Evolutionary conservation across 345 rosid species (phyloP).

Genomic region (Lenwebbia sp.): DNA sequence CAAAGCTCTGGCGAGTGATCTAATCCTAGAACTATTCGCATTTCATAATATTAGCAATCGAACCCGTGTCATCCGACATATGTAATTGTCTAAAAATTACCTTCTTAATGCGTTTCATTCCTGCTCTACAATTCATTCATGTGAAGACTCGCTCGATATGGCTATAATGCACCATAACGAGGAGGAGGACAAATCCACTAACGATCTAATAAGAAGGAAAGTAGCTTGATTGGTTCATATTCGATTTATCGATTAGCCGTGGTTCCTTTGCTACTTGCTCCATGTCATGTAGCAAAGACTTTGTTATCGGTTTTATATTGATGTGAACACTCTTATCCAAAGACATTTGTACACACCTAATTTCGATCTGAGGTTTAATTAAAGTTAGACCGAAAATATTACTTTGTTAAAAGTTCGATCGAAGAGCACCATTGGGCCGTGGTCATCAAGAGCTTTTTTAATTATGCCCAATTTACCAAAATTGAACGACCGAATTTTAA

Average conservation of each 20-base stretch:
- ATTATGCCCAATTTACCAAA: background rate
- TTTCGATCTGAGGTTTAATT: background rate
- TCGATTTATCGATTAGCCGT: background rate
- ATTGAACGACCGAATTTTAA: background rate
- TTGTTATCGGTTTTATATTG: background rate
- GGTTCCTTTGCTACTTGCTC: background rate
- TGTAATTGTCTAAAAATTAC: background rate
- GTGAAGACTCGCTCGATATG: background rate
- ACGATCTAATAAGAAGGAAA: background rate
- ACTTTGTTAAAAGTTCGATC: background rate
- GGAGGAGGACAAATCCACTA: background rate
- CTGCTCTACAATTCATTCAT: background rate
- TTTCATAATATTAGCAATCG: background rate
- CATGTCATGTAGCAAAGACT: background rate
- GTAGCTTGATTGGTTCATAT: background rate
- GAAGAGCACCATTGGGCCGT: fast-evolving
- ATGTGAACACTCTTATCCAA: background rate
- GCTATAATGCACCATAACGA: background rate
- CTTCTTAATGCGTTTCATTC: background rate
- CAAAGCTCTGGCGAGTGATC: background rate
- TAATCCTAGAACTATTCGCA: background rate
- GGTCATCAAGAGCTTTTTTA: background rate
- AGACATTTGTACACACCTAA: background rate
- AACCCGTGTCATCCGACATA: background rate
- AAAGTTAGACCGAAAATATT: background rate